Base-by-base conservation (phyloP, 108 stramenopile genomes). In the Nannochloropsis salina region DNA sequence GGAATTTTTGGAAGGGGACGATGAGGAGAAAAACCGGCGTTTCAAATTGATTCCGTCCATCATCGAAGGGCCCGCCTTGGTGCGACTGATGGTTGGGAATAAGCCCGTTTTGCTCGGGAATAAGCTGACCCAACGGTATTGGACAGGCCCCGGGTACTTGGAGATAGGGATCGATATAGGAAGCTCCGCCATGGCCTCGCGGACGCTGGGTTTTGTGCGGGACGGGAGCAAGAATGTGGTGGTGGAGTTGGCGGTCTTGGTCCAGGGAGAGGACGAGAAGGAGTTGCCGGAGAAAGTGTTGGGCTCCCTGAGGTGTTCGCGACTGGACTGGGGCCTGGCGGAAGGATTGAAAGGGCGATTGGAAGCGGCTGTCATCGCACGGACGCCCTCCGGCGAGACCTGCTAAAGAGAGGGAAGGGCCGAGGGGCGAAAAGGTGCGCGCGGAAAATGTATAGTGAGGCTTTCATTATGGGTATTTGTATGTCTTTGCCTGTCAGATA, bases 21-120 rank as follows among this genome's bases (percentile, higher is more conserved):
- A 74, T n/a, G 61, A 15, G 61, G 61, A 74, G n/a, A 74, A 8
- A 0, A 74, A 74, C n/a, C 5, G 20, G 8, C 42, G 82, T 5
- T 82, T 82, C 8, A 82, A 82, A 21, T 21, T 82, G 20, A 82
- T 82, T 82, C 82, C 82, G 44, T 43, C 82, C 20, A 82, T 82
- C 20, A 21, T 44, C 15, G 44, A 82, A 20, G 82, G 44, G 42
- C 82, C 82, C 20, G 20, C 20, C 20, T 20, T 82, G 42, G 21
- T 82, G 5, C 15, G 6, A 20, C 20, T 45, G 18, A 21, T 21
- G 4, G 82, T 82, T 15, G 44, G 82, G 4, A 82, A 82, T 9
- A 45, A 44, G 44, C 82, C 82, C 5, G 82, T 82, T 15, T 44
- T 82, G 42, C 82, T 82, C 20, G 82, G 82, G 3, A 43, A 82